Conservation (phyloP, 805 yeast species). For the Pichia exigua region DNA sequence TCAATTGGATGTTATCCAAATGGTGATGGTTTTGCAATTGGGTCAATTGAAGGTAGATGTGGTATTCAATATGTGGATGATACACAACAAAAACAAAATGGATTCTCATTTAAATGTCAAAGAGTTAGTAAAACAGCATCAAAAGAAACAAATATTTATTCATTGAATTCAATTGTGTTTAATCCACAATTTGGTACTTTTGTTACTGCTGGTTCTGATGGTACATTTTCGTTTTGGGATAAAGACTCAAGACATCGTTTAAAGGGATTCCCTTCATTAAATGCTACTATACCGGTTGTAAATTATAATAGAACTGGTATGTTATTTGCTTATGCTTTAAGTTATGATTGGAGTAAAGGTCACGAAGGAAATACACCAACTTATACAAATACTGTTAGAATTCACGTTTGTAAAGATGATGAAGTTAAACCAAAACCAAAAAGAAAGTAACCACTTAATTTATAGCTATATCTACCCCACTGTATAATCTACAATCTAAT, state of each 20-base stretch:
- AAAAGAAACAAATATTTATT: constrained; percentile 60
- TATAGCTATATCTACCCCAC: background rate
- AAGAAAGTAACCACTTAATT: constrained; percentile 15
- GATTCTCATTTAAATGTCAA: constrained; percentile 93
- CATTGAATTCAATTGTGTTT: constrained; percentile 74
- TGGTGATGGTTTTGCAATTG: constrained; percentile 89
- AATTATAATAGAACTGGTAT: constrained; percentile 78
- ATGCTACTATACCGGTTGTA: constrained; percentile 63
- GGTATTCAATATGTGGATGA: constrained; percentile 90
- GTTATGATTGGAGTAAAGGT: constrained; percentile 97
- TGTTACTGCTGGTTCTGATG: constrained; percentile 92
- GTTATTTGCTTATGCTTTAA: constrained; percentile 82
- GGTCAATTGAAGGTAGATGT: constrained; percentile 92
- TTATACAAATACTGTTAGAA: constrained; percentile 64
- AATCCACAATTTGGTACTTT: constrained; percentile 90
- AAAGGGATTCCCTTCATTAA: constrained; percentile 65
- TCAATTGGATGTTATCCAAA: constrained; percentile 77
- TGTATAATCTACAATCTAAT: background rate
- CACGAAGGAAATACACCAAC: constrained; percentile 68
- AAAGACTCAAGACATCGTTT: constrained; percentile 84
- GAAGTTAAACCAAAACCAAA: constrained; percentile 62
- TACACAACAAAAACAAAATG: constrained; percentile 57
- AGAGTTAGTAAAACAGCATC: constrained; percentile 54
- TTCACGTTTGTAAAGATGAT: constrained; percentile 79
- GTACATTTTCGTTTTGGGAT: constrained; percentile 93